Conservation (phyloP, 2,329 filamentous ascomycete genomes). For the Hyphodiscus sp. region DNA sequence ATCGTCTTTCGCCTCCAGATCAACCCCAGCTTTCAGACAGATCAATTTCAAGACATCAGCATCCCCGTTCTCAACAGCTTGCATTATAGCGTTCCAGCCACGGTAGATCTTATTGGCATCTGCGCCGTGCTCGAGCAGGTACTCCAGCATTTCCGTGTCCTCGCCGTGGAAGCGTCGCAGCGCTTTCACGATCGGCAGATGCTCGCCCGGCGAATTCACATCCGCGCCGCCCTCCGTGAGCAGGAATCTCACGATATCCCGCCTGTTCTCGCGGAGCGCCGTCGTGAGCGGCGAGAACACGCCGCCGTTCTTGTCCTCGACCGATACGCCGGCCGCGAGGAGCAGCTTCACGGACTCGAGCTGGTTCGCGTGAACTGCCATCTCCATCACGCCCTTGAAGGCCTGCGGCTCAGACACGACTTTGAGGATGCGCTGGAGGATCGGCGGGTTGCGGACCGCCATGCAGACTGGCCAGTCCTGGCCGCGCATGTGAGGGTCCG, state of each 20-base stretch:
- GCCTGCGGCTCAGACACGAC: slow-evolving; percentile 51
- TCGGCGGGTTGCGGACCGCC: slow-evolving; percentile 54
- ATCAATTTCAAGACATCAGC: slow-evolving; percentile 44
- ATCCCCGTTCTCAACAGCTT: slow-evolving; percentile 60
- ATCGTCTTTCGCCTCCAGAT: slow-evolving; percentile 48
- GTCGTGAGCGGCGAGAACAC: slow-evolving; percentile 66
- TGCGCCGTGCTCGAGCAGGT: slow-evolving; percentile 56
- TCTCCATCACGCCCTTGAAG: slow-evolving; percentile 61
- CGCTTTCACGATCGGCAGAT: slow-evolving; percentile 65
- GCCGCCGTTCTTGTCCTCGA: slow-evolving; percentile 66
- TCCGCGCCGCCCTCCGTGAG: slow-evolving; percentile 57
- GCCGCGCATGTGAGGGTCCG: slow-evolving; percentile 55
- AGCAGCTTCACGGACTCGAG: slow-evolving; percentile 58
- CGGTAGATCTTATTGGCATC: slow-evolving; percentile 64
- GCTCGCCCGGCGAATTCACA: slow-evolving; percentile 62
- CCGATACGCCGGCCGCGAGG: slow-evolving; percentile 40
- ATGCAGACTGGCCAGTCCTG: slow-evolving; percentile 67
- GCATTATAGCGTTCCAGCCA: slow-evolving; percentile 59
- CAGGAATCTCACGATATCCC: slow-evolving; percentile 54
- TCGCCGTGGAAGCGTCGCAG: slow-evolving; percentile 50
- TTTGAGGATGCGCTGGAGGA: slow-evolving; percentile 53
- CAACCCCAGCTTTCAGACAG: slow-evolving; percentile 43
- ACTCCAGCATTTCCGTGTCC: slow-evolving; percentile 54
- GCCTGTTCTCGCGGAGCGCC: slow-evolving; percentile 56
- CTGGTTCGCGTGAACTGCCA: slow-evolving; percentile 60